Evolutionary conservation across 2,329 filamentous ascomycete species (phyloP), one percentile per base, ranked within the genome.

Genomic region (Botryotinia calthae): DNA sequence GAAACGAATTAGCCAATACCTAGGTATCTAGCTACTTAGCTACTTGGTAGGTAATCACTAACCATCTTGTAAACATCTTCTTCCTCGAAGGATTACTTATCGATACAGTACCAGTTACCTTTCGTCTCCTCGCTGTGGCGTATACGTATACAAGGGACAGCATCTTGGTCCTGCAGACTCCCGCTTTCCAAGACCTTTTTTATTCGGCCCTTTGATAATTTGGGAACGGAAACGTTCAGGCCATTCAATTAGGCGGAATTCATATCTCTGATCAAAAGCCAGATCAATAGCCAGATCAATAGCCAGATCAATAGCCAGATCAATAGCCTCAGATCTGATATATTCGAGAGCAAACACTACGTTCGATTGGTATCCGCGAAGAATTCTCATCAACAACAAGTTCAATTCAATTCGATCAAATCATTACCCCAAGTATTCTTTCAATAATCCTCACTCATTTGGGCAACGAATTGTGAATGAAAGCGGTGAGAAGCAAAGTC

Each of bases 251-350:
- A 48, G 42, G 62, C 44, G 28, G 20, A n/a, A n/a, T 44, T 46
- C 63, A 12, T n/a, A 65, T 56, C 28, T 14, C 46, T 25, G 14
- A 54, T 66, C 34, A 54, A 22, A 10, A 66, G 63, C 46, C 63
- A 34, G 34, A n/a, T n/a, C n/a, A n/a, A n/a, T n/a, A n/a, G n/a
- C n/a, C n/a, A 37, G 37, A 54, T 66, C 34, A 54, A 34, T 20
- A 66, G 64, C 46, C 64, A n/a, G 14, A 54, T 66, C 34, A 54
- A 25, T 20, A 66, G 64, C 46, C 64, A 37, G 37, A 54, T 66
- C 34, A 54, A 34, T 20, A 66, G 64, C 46, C 64, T 54, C 46
- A 37, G 1, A 65, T 18, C 7, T 56, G 14, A 28, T 54, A 54
- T 54, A 28, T 54, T 54, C 14, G 51, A 28, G 14, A 56, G n/a